Conservation (phyloP, 257 asterid genomes). For the Cruciata laevipes region DNA sequence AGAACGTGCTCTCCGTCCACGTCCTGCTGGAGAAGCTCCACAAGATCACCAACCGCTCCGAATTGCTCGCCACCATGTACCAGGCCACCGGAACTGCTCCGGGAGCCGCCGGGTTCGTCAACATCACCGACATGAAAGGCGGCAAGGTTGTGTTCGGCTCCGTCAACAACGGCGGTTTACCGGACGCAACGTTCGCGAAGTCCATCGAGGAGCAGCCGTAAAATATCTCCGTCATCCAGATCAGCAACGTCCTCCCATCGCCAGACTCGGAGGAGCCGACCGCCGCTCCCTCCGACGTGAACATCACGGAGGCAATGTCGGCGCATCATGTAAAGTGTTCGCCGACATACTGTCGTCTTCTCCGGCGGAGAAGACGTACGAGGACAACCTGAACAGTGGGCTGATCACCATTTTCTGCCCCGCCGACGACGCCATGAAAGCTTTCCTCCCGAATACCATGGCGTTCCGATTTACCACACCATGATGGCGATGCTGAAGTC, state of each 20-base stretch:
- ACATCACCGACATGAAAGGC: conserved; percentile 48
- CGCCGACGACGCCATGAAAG: conserved; percentile 61
- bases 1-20: conserved; percentile 57
- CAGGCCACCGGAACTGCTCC: conserved; percentile 71
- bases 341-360: conserved; percentile 48
- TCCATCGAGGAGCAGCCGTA: conserved; percentile 39
- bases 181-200: conserved; percentile 42
- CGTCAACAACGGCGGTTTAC: conserved; percentile 21
- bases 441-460: conserved; percentile 49
- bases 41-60: conserved; percentile 55
- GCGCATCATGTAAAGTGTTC: too few species aligned
- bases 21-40: conserved; percentile 74
- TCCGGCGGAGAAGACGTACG: conserved; percentile 48
- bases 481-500: conserved; percentile 41
- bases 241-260: conserved; percentile 45
- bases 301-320: too few species aligned
- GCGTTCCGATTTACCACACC: conserved; percentile 41
- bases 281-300: conserved; percentile 53
- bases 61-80: conserved; percentile 56
- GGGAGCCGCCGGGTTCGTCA: conserved; percentile 64
- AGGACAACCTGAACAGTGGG: conserved; percentile 41
- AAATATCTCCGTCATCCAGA: conserved; percentile 65
- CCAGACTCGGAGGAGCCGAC: conserved; percentile 65
- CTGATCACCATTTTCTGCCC: conserved; percentile 72
- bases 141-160: conserved; percentile 63